These are phyloP conservation scores for Singerocomus rubriflavus DNA, from an alignment of 1,284 basidiomycete species.

Conservation along the genomic window DNA sequence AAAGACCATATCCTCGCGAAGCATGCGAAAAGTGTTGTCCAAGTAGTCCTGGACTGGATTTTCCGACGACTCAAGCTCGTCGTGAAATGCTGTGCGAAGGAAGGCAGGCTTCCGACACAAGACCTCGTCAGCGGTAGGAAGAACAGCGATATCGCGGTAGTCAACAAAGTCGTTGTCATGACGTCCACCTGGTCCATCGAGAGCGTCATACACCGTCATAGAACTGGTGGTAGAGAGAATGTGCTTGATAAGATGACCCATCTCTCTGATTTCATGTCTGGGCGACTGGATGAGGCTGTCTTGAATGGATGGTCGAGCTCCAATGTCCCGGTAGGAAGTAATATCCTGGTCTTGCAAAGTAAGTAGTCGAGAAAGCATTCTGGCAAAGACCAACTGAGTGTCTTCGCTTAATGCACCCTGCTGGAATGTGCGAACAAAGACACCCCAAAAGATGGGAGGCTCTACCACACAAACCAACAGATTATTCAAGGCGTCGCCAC, in stretches of 20 bases:
- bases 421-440: conserved; percentile 39
- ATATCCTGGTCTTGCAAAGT: conserved; percentile 14
- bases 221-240: conserved; percentile 29
- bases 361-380: conserved; percentile 47
- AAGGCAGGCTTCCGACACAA: conserved; percentile 33
- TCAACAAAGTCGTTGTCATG: conserved; percentile 64
- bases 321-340: conserved; percentile 17
- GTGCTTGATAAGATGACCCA: conserved; percentile 44
- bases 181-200: conserved; percentile 49
- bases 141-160: conserved; percentile 53
- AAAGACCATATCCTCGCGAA: conserved; percentile 64
- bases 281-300: conserved; percentile 31
- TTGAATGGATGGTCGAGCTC: conserved; percentile 17
- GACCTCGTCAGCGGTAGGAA: conserved; percentile 61
- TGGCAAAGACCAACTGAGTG: conserved; percentile 43
- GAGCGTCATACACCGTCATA: conserved; percentile 6
- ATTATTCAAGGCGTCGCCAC: conserved; percentile 30
- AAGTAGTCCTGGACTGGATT: conserved; percentile 44
- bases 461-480: conserved; percentile 43
- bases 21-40: conserved; percentile 62
- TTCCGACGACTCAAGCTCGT: conserved; percentile 38
- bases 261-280: conserved; percentile 32
- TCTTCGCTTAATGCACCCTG: conserved; percentile 34
- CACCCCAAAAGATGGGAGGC: conserved; percentile 53
- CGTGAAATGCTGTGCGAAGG: conserved; percentile 29